phyloP scores from a whole-genome alignment of 2,329 filamentous ascomycete genomes.

The Ophiocordyceps robertsii region DNA sequence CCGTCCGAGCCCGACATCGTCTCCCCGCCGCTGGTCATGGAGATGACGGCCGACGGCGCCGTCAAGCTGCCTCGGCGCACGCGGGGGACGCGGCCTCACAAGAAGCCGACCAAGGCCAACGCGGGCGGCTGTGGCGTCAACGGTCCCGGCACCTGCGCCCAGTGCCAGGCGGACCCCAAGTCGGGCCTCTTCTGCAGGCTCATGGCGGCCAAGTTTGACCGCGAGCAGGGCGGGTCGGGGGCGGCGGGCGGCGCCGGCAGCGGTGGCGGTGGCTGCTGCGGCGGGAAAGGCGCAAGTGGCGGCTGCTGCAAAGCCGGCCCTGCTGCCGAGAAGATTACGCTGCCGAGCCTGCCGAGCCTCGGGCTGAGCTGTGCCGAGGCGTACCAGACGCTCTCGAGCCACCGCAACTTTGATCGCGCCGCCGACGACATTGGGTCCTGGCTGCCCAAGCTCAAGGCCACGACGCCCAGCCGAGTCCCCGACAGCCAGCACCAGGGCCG shows the following conservation, averaged over 20 bases:
- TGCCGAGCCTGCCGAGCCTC: conserved; percentile 28
- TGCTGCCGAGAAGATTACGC: conserved; percentile 18
- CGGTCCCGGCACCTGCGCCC: conserved; percentile 65
- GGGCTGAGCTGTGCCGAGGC: conserved; percentile 64
- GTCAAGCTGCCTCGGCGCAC: conserved; percentile 41
- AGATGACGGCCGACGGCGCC: conserved; percentile 45
- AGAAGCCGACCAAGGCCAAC: conserved; percentile 11
- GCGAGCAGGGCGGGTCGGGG: conserved; percentile 18
- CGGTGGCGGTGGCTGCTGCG: conserved; percentile 42
- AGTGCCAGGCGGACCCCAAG: conserved; percentile 65
- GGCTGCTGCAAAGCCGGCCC: conserved; percentile 47
- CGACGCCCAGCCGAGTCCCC: conserved; percentile 21
- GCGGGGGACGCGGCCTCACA: conserved; percentile 12
- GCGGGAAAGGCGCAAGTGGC: conserved; percentile 42
- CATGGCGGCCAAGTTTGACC: conserved; percentile 52
- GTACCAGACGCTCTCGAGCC: conserved; percentile 65
- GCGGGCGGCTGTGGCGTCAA: conserved; percentile 43
- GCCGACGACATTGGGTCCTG: conserved; percentile 62
- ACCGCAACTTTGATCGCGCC: conserved; percentile 62
- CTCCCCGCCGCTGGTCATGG: conserved; percentile 37
- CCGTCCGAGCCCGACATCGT: conserved; percentile 48
- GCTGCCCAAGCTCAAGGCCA: conserved; percentile 59
- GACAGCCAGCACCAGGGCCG: conserved; percentile 22
- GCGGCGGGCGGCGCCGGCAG: conserved; percentile 25
- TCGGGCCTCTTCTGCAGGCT: conserved; percentile 75